Evolutionary conservation across 805 yeast species (phyloP).

Genomic region (Huiozyma sinensis): DNA sequence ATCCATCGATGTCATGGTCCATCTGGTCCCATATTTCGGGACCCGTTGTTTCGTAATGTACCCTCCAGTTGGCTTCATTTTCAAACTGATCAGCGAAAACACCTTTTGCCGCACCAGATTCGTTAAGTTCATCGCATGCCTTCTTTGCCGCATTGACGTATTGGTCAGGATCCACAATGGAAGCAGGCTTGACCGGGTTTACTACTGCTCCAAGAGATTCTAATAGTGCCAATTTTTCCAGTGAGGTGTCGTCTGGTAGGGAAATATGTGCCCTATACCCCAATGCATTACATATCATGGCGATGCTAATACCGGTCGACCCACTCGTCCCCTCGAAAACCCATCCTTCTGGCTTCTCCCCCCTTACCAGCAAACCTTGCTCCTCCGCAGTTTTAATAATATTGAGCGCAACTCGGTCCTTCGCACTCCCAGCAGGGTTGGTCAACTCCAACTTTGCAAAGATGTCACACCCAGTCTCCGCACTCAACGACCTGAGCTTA

Average conservation of each 20-base stretch:
- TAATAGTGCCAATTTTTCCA: conserved; percentile 67
- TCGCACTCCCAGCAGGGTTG: conserved; percentile 94
- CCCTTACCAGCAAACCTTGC: conserved; percentile 43
- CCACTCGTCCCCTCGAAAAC: conserved; percentile 96
- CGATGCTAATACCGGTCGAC: conserved; percentile 90
- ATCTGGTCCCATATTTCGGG: conserved; percentile 84
- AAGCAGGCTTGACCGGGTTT: conserved; percentile 85
- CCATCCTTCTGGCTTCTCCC: conserved; percentile 36
- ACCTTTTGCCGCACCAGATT: conserved; percentile 36
- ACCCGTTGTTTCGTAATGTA: conserved; percentile 76
- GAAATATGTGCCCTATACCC: conserved; percentile 93
- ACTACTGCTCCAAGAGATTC: conserved; percentile 70
- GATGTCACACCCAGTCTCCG: conserved; percentile 66
- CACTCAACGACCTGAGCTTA: conserved; percentile 57
- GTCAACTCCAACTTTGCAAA: conserved; percentile 77
- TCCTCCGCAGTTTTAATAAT: conserved; percentile 62
- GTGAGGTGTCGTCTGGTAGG: conserved; percentile 85
- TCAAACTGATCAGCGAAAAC: conserved; percentile 94
- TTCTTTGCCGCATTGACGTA: conserved; percentile 80
- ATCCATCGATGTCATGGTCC: conserved; percentile 53
- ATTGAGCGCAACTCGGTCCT: conserved; percentile 86
- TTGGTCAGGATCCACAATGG: conserved; percentile 87
- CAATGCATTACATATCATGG: conserved; percentile 75
- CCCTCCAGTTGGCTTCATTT: conserved; percentile 80
- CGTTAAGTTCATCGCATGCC: conserved; percentile 41